Percentiles rank a stretch among this genome's conserved stretches.
Evolutionary conservation across 2,329 filamentous ascomycete species (phyloP).

Genomic region (Penicillium thymicola): DNA sequence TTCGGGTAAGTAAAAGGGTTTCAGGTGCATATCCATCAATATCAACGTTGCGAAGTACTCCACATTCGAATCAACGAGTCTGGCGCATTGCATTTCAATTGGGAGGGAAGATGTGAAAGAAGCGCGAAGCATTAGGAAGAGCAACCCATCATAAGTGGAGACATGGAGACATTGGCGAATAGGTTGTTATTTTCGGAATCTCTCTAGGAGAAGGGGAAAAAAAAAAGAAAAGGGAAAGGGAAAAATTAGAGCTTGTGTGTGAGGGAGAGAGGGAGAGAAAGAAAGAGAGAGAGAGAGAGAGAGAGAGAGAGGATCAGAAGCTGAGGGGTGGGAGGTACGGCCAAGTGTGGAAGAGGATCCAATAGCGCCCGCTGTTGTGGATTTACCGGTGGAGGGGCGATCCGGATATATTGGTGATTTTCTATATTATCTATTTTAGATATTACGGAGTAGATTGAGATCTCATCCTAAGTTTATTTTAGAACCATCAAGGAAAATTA

Average conservation of each 20-base stretch:
- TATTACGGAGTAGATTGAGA: not conserved
- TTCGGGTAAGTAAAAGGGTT: not conserved
- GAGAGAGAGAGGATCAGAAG: slow-evolving; percentile 14
- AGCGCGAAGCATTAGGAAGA: slow-evolving; percentile 1
- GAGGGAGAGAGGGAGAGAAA: not conserved
- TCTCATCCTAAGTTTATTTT: not conserved
- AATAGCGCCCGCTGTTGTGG: slow-evolving; percentile 10
- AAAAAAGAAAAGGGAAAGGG: not conserved
- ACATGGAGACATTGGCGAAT: slow-evolving; percentile 1
- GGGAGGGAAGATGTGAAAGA: not conserved
- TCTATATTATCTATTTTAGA: not conserved
- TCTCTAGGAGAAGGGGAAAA: too few relatives aligned
- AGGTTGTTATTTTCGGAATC: not conserved
- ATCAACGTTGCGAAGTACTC: not conserved
- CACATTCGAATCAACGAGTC: not conserved
- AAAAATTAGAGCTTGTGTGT: not conserved
- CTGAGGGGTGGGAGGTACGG: slow-evolving; percentile 20
- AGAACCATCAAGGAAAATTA: not conserved
- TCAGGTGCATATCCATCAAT: not conserved
- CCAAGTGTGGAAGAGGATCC: slow-evolving; percentile 17
- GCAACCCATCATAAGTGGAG: slow-evolving; percentile 1
- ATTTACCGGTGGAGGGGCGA: slow-evolving; percentile 10
- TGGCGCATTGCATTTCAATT: slow-evolving; percentile 9
- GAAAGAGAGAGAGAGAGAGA: not conserved
- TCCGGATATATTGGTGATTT: slow-evolving; percentile 1